Percentiles rank a stretch among this genome's conserved stretches.
These are phyloP conservation scores for Hypoxylon sp. DNA, from an alignment of 2,329 filamentous ascomycete species.

Conservation along the genomic window DNA sequence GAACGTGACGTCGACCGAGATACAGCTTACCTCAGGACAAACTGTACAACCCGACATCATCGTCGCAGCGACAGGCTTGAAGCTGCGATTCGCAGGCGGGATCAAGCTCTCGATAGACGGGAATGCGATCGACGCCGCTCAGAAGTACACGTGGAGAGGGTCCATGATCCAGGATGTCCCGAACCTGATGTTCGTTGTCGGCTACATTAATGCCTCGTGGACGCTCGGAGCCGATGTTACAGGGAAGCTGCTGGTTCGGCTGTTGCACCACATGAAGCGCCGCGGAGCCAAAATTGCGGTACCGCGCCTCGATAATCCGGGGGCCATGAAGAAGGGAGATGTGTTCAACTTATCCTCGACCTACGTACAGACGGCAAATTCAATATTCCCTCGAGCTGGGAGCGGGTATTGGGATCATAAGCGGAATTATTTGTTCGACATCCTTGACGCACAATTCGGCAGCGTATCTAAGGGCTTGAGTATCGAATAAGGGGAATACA, in stretches of 20 bases:
- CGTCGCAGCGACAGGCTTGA: constrained; percentile 77
- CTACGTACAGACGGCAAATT: constrained; percentile 58
- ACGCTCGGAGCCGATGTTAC: constrained; percentile 74
- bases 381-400: constrained; percentile 57
- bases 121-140: constrained; percentile 60
- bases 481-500: constrained; percentile 6
- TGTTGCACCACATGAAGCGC: constrained; percentile 65
- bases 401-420: constrained; percentile 47
- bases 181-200: constrained; percentile 73
- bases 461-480: constrained; percentile 42
- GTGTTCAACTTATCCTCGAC: constrained; percentile 56
- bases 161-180: constrained; percentile 77
- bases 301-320: constrained; percentile 20
- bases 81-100: constrained; percentile 70
- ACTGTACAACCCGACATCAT: constrained; percentile 75
- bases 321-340: constrained; percentile 26
- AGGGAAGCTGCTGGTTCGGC: constrained; percentile 63
- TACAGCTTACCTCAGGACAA: constrained; percentile 64
- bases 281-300: constrained; percentile 34
- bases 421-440: constrained; percentile 47
- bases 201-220: constrained; percentile 77
- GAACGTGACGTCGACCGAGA: constrained; percentile 63
- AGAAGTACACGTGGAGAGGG: constrained; percentile 74
- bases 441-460: constrained; percentile 46
- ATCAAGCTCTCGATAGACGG: constrained; percentile 69